These are phyloP conservation scores for Apiospora hydei DNA, from an alignment of 2,329 filamentous ascomycete genomes.

Conservation along the genomic window DNA sequence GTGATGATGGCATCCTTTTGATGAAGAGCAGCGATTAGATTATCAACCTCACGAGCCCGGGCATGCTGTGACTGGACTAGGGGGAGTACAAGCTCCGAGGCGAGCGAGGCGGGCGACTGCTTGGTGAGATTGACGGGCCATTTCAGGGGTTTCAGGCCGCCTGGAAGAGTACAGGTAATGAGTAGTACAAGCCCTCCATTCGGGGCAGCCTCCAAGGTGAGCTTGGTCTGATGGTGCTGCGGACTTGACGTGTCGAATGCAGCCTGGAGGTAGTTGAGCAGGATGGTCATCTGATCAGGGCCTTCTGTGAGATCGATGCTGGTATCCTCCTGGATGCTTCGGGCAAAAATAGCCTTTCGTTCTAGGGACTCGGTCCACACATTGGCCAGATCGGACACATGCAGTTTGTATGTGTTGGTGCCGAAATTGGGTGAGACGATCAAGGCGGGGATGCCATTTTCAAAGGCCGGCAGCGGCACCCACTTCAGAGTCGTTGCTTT, in stretches of 20 bases:
- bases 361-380: conserved; percentile 76
- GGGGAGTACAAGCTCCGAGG: conserved; percentile 59
- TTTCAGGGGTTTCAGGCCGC: conserved; percentile 56
- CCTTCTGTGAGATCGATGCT: conserved; percentile 75
- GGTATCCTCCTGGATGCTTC: conserved; percentile 68
- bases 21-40: conserved; percentile 51
- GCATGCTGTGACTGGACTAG: conserved; percentile 56
- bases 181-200: conserved; percentile 57
- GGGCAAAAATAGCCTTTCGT: conserved; percentile 65
- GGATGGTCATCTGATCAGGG: conserved; percentile 69
- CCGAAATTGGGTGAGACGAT: conserved; percentile 67
- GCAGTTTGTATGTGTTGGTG: conserved; percentile 65
- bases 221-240: conserved; percentile 52
- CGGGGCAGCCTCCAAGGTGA: conserved; percentile 50
- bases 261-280: conserved; percentile 68
- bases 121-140: conserved; percentile 70
- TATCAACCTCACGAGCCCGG: conserved; percentile 49
- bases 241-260: conserved; percentile 56
- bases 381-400: conserved; percentile 74
- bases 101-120: conserved; percentile 49
- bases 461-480: conserved; percentile 55
- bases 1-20: conserved; percentile 61
- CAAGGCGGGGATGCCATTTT: conserved; percentile 60
- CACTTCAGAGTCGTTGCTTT: conserved; percentile 41
- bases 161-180: conserved; percentile 66